Evolutionary conservation across 1,284 basidiomycete species (phyloP), one percentile per base, ranked within the genome.

Genomic region (Somion occarium): DNA sequence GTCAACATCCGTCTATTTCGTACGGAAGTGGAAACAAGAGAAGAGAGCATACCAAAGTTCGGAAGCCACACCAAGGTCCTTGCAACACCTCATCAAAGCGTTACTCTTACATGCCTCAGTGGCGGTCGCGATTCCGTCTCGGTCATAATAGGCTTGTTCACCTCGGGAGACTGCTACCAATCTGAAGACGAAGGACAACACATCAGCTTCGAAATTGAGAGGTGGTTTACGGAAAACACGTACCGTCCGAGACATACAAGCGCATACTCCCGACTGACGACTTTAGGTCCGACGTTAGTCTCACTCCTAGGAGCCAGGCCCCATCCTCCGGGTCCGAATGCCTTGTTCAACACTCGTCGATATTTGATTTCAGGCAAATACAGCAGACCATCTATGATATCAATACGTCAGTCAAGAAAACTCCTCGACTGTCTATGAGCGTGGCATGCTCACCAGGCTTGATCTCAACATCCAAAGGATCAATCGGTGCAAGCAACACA

Each of bases 361-460:
- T 98, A 99, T 69, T 98, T 97, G 67, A 98, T 99, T 68, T 98
- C 96, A 22, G 96, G 96, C 9, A 99, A 83, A 71, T 98, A 99
- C 25, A 98, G 74, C 27, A 99, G 76, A 2, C 96, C 96, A 60
- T 98, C 96, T 93, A 60, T 27, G 9, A 44, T n/a, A 22, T 13
- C 44, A 24, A 24, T 15, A 24, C 34, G 34, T 37, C 20, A 22
- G 18, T 49, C 9, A 9, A 18, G 43, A 15, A 30, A 49, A n/a
- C n/a, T n/a, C n/a, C n/a, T n/a, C n/a, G n/a, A n/a, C n/a, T 24
- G 26, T 24, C 4, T 38, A 22, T 44, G 22, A 44, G 9, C 20
- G 15, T 41, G 11, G 68, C 80, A 50, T n/a, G n/a, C n/a, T n/a
- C 48, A 88, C 92, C 93, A 53, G 95, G 95, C 66, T 98, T 98